Conservation (phyloP, 208 protist genomes). For the Leishmania amazonensis region DNA sequence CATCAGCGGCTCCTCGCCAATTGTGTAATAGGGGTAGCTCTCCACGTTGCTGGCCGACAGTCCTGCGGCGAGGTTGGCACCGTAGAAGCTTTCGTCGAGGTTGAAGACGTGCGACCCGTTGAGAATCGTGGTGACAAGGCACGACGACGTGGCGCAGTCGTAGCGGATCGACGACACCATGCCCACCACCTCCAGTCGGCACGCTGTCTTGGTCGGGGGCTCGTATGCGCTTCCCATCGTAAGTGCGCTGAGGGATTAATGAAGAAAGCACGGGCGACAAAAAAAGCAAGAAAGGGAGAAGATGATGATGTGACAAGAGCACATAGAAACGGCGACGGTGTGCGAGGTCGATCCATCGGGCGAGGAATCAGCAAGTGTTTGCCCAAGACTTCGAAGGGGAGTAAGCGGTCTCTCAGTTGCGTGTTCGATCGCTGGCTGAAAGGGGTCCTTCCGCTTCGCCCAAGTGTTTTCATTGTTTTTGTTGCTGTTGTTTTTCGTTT, state of each 20-base stretch:
- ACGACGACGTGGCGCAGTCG: constrained; percentile 36
- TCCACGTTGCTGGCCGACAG: constrained; percentile 45
- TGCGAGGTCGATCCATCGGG: background rate
- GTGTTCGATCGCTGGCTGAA: background rate
- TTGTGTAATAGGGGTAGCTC: constrained; percentile 41
- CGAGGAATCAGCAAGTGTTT: background rate
- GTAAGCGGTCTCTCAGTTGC: background rate
- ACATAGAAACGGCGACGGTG: no score
- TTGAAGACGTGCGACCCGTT: constrained; percentile 59
- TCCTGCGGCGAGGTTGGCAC: constrained; percentile 28
- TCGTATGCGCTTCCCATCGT: constrained; percentile 17
- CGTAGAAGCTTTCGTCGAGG: constrained; percentile 42
- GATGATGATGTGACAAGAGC: background rate
- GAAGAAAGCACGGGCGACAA: background rate
- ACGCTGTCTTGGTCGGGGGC: constrained; percentile 37
- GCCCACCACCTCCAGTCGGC: constrained; percentile 45
- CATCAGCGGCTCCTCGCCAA: constrained; percentile 46
- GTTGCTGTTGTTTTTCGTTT: background rate
- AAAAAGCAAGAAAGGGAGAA: background rate
- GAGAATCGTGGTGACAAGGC: constrained; percentile 48
- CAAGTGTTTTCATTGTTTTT: background rate
- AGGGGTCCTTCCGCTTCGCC: background rate
- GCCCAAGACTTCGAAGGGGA: background rate
- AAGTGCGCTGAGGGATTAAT: background rate
- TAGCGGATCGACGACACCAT: constrained; percentile 40